Evolutionary conservation across 768 basidiomycete species (phyloP), one percentile per base, ranked within the genome.

Genomic region (Amanita thiersii): DNA sequence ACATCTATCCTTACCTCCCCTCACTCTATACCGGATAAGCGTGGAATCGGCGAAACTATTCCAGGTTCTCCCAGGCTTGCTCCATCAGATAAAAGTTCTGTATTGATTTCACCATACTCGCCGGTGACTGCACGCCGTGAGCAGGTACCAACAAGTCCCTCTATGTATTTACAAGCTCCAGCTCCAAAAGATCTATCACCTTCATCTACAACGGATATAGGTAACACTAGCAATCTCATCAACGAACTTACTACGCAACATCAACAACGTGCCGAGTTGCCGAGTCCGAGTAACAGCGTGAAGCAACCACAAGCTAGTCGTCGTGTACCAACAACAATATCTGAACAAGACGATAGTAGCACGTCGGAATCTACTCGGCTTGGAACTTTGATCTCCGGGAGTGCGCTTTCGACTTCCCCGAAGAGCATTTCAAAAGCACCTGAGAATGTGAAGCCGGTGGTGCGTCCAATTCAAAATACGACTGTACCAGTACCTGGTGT

Each of bases 321-420:
- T 31, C 69, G 68, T n/a, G 55, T 68, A 5, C 70, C 69, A 29
- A 65, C 72, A 15, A 69, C 68, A 23, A 70, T 68, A 34, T 57
- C 58, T 12, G 70, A 69, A 45, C 60, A 61, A 20, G 62, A 63
- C 30, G 66, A 70, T 25, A 69, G 68, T 37, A 38, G n/a, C 57
- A 64, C 39, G 47, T 43, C 42, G 21, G 26, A 29, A 12, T 43
- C 34, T 37, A 35, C 23, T 19, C 26, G 23, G n/a, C n/a, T n/a
- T n/a, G n/a, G n/a, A n/a, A n/a, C n/a, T n/a, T n/a, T n/a, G n/a
- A n/a, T n/a, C n/a, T n/a, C n/a, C n/a, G n/a, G n/a, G n/a, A n/a
- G n/a, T n/a, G n/a, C n/a, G n/a, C n/a, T n/a, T n/a, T n/a, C n/a
- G n/a, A n/a, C n/a, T n/a, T n/a, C n/a, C n/a, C n/a, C n/a, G n/a